phyloP scores from a whole-genome alignment of 2,329 filamentous ascomycete genomes.

The Didymella sp. region DNA sequence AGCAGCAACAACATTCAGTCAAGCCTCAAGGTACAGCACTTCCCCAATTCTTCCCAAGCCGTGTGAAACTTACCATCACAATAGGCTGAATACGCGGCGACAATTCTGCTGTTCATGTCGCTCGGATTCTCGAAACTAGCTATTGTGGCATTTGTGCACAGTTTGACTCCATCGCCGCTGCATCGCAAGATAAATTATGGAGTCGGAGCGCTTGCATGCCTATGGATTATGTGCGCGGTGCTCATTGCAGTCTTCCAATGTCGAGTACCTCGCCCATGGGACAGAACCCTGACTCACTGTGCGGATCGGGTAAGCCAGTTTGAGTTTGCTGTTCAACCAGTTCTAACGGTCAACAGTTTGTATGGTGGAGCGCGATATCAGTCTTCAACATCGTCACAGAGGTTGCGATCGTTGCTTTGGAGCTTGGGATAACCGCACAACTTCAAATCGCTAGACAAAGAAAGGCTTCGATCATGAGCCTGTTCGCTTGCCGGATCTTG shows the following conservation, averaged over 20 bases:
- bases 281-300: conserved; percentile 21
- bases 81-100: conserved; percentile 38
- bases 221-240: conserved; percentile 27
- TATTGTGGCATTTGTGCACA: conserved; percentile 34
- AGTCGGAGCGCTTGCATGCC: conserved; percentile 12
- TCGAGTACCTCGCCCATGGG: conserved; percentile 28
- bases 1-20: conserved; percentile 20
- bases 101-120: conserved; percentile 32
- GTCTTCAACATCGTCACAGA: conserved; percentile 32
- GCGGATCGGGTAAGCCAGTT: conserved; percentile 25
- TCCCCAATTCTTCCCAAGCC: too few relatives aligned
- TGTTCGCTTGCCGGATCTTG: conserved; percentile 31
- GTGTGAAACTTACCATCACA: neutral
- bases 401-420: conserved; percentile 29
- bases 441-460: conserved; percentile 23
- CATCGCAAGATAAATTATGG: conserved; percentile 26
- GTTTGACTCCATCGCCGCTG: conserved; percentile 27
- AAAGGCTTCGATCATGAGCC: conserved; percentile 28
- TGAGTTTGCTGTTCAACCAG: neutral
- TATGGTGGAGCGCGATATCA: conserved; percentile 29
- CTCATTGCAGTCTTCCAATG: conserved; percentile 28
- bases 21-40: conserved; percentile 19
- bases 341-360: conserved; percentile 18
- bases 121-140: conserved; percentile 40
- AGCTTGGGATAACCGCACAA: conserved; percentile 26